Base-by-base conservation (phyloP, 1,284 basidiomycete species). In the Ganoderma leucocontextum region DNA sequence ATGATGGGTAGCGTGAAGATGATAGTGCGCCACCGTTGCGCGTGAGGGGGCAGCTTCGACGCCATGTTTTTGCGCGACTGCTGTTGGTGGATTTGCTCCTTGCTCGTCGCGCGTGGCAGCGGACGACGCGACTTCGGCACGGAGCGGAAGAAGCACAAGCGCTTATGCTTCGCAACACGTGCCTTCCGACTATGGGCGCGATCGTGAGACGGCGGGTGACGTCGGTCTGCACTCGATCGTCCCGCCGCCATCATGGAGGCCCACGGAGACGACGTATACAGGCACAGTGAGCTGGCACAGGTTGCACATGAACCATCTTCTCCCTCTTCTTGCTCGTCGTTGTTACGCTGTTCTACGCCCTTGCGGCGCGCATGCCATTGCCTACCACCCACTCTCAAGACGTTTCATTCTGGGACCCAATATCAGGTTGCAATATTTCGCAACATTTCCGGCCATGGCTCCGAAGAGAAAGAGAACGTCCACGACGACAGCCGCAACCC, bases 1-100 rank as follows among this genome's bases (percentile, higher is more conserved):
- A 91, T 87, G 55, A 92, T 84, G 7, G 90, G 90, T 4, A 88
- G 72, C 0, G 89, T 84, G 62, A 90, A 80, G 33, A 92, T 87
- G 70, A 92, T 85, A 29, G 82, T 85, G 22, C 88, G 85, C 73
- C 89, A 81, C 68, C 86, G 83, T 62, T 83, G 86, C 39, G 86
- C 87, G 77, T 87, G 85, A 17, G 78, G 78, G n/a, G 80, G 75
- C 17, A 81, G 72, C 63, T 74, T 72, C 25, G 73, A 58, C 59
- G 69, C 65, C 74, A 75, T 75, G 65, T 63, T 70, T 70, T n/a
- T 39, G n/a, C 3, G 19, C n/a, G 58, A n/a, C 22, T 1, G 58
- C 22, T 10, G 38, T 42, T 41, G 41, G 36, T 33, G 53, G 65
- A 6, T 58, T 63, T 61, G 62, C 59, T 41, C 67, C 65, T 67